Conservation (phyloP, 768 basidiomycete genomes). For the Trametes villosa region DNA sequence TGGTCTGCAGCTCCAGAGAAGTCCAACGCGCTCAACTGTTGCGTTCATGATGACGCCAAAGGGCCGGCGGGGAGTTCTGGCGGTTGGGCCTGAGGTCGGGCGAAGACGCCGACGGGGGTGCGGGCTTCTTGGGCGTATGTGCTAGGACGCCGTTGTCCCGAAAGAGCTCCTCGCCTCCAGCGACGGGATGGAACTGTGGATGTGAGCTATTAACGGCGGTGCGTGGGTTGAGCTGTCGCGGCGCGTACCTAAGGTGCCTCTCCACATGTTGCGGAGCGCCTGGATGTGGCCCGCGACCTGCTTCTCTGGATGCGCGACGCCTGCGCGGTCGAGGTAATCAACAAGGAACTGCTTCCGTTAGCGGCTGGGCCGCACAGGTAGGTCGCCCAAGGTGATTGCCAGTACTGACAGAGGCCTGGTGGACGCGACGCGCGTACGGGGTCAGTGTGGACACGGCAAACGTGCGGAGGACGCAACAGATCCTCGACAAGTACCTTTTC, state of each 20-base stretch:
- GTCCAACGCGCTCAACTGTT: conserved; percentile 26
- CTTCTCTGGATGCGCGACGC: conserved; percentile 79
- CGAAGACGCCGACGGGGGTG: conserved; percentile 10
- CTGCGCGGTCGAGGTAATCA: conserved; percentile 71
- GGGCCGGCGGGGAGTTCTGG: conserved; percentile 22
- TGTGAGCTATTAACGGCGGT: conserved; percentile 20
- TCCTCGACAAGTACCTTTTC: conserved; percentile 82
- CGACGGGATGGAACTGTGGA: conserved; percentile 76
- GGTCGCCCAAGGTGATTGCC: conserved; percentile 80
- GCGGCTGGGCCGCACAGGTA: conserved; percentile 79
- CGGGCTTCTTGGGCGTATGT: conserved; percentile 46
- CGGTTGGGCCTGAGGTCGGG: conserved; percentile 14
- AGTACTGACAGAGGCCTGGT: conserved; percentile 74
- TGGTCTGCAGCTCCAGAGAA: conserved; percentile 16
- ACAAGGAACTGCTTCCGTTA: conserved; percentile 89
- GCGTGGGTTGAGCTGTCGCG: not conserved
- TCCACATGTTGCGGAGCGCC: conserved; percentile 87
- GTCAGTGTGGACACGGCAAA: conserved; percentile 10
- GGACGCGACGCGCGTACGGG: conserved; percentile 4
- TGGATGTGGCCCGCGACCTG: conserved; percentile 91
- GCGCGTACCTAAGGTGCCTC: conserved; percentile 69
- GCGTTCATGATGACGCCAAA: conserved; percentile 38
- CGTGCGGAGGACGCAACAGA: conserved; percentile 29
- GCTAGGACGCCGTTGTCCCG: conserved; percentile 46
- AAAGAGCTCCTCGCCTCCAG: conserved; percentile 77